Evolutionary conservation across 75 land plant species (phyloP).

Genomic region (Pseudotsuga menziesii): DNA sequence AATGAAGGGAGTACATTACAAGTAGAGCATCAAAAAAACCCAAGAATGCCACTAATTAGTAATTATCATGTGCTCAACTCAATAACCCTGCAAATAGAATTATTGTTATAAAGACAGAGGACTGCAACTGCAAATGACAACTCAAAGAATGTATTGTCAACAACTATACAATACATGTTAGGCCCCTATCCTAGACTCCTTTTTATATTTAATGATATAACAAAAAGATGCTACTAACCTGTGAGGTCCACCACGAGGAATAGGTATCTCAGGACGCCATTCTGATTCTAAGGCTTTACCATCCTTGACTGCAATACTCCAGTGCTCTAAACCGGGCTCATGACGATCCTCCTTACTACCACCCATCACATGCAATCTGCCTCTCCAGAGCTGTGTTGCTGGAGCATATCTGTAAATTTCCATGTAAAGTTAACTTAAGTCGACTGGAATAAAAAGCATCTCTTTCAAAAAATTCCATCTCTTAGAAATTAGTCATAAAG

Average conservation of each 20-base stretch:
- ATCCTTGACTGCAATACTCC: constrained; percentile 91
- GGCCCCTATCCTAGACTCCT: not conserved
- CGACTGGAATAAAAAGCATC: not conserved
- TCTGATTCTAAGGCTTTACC: constrained; percentile 80
- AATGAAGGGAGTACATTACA: too few species aligned
- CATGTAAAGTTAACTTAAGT: not conserved
- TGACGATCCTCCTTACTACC: constrained; percentile 95
- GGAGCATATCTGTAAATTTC: constrained; percentile 82
- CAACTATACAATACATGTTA: not conserved
- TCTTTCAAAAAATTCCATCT: too few species aligned
- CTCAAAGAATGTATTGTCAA: not conserved
- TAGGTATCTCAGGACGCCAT: constrained; percentile 80
- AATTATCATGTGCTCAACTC: not conserved
- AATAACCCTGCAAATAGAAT: not conserved
- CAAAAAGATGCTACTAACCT: constrained; percentile 40
- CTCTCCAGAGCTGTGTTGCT: constrained; percentile 96
- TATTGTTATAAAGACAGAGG: not conserved
- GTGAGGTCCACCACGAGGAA: constrained; percentile 98
- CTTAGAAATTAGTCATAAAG: too few species aligned
- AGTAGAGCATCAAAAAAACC: too few species aligned
- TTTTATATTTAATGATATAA: not conserved
- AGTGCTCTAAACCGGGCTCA: constrained; percentile 85
- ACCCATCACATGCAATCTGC: constrained; percentile 98
- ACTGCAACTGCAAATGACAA: not conserved
- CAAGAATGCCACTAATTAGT: too few species aligned